Evolutionary conservation across 441 rosid genomes (phyloP).

Genomic region (Geranium incanum): DNA sequence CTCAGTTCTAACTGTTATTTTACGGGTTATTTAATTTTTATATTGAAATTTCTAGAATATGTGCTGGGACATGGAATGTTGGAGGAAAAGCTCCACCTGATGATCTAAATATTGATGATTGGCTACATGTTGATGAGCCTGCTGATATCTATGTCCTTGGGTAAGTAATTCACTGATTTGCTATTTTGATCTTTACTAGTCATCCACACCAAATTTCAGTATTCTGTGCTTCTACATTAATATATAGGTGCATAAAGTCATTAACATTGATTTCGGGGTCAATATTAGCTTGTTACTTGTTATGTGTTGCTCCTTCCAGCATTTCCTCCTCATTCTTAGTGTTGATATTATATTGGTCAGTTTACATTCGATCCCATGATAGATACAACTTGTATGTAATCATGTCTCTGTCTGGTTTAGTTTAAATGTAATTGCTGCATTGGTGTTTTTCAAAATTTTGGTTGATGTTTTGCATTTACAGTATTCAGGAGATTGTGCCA

Average conservation of each 20-base stretch:
- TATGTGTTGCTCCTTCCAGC: conserved; percentile 4
- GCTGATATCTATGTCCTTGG: conserved; percentile 95
- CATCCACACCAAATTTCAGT: background rate
- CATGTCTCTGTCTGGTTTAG: background rate
- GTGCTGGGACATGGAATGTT: conserved; percentile 88
- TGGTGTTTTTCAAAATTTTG: conserved; percentile 6
- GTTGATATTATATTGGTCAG: background rate
- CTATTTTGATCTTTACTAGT: conserved; percentile 8
- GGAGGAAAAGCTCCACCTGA: conserved; percentile 80
- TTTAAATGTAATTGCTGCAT: background rate
- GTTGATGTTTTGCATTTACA: conserved; percentile 25
- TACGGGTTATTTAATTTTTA: background rate
- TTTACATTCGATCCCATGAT: background rate
- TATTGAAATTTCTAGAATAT: conserved; percentile 37
- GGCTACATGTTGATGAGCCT: conserved; percentile 68
- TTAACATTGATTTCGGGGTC: background rate
- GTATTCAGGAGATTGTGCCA: conserved; percentile 91
- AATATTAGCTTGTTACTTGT: background rate
- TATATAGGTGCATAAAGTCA: background rate
- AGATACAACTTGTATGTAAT: background rate
- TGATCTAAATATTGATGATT: conserved; percentile 82
- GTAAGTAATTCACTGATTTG: conserved; percentile 29
- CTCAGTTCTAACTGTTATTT: background rate
- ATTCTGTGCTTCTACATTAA: conserved; percentile 7
- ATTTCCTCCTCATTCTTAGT: background rate